Evolutionary conservation across 2,329 filamentous ascomycete genomes (phyloP), one percentile per base, ranked within the genome.

Genomic region (Lasiodiplodia hormozganensis): DNA sequence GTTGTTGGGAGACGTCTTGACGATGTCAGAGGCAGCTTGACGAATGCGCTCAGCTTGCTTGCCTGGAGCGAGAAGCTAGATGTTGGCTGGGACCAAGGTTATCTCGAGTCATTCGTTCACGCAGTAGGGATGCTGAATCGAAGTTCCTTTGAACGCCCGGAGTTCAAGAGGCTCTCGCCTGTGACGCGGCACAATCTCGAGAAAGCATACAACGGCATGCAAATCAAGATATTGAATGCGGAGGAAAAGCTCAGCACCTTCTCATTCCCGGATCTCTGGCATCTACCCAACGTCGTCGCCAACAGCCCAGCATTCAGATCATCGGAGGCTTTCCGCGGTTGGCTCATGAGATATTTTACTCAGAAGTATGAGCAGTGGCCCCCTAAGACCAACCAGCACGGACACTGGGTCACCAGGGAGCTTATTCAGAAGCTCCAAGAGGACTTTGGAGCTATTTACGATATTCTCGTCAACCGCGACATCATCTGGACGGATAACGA

Each of bases 391-490:
- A 71, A 76, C 28, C 72, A 76, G 47, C 73, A 58, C 65, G 71
- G 51, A 40, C 72, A 65, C 47, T 92, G 89, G 89, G 81, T 92
- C 14, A 89, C 86, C 4, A 83, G 90, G 51, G 84, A 82, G 3
- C 76, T 91, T 21, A 84, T 84, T 0, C 82, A 85, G 57, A 82
- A 81, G 2, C 76, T 92, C n/a, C 88, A 90, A 71, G 82, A 81
- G 38, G 90, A 92, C 71, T 92, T 92, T 72, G 87, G 88, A 2
- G 86, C 88, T 0, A 79, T 92, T 1, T 92, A 92, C 73, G 89
- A 92, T 73, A 91, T 90, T 70, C 80, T 92, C 1, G 89, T 92
- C 18, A 87, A 92, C 75, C 85, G 88, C 5, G 87, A 91, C 57
- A 85, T 91, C 4, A 76, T 85, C 0, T 92, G 90, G 88, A 88